phyloP scores from a whole-genome alignment of 2,329 filamentous ascomycete species.

The Penicillium sp. region DNA sequence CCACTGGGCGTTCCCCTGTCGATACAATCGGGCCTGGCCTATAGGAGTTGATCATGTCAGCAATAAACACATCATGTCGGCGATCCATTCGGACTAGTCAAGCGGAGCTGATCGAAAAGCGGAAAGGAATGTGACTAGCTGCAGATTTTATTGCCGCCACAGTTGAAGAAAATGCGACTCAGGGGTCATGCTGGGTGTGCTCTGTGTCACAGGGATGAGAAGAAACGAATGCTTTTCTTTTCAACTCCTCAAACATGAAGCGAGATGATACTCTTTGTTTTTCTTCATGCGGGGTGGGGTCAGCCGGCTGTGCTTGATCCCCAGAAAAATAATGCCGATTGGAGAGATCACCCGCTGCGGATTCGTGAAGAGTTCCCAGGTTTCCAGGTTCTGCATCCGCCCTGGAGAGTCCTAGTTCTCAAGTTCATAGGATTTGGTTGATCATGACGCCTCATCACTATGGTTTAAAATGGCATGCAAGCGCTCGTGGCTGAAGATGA shows the following conservation, averaged over 20 bases:
- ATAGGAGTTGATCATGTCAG: not conserved
- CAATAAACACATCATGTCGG: conserved; percentile 4
- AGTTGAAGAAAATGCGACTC: conserved; percentile 17
- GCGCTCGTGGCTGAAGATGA: conserved; percentile 8
- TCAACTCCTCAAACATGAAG: not conserved
- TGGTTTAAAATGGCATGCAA: conserved; percentile 1
- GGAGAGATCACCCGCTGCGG: not conserved
- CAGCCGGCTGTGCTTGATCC: not conserved
- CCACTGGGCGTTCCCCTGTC: conserved; percentile 13
- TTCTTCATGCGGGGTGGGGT: not conserved
- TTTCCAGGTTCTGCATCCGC: not conserved
- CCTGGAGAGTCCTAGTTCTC: not conserved
- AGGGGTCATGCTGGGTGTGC: conserved; percentile 14
- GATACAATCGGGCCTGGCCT: conserved; percentile 4
- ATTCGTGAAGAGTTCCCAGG: not conserved
- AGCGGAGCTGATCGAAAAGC: conserved; percentile 8
- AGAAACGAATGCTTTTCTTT: not conserved
- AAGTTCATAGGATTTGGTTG: not conserved
- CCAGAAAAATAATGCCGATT: not conserved
- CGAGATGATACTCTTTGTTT: not conserved
- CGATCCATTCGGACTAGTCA: conserved; percentile 6
- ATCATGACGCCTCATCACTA: conserved; percentile 1
- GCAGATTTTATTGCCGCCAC: conserved; percentile 20
- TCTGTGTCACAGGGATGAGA: conserved; percentile 7
- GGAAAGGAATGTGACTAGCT: conserved; percentile 24